Evolutionary conservation across 1,139 yeast genomes (phyloP), one percentile per base, ranked within the genome.

Genomic region (Hansenula anomala): DNA sequence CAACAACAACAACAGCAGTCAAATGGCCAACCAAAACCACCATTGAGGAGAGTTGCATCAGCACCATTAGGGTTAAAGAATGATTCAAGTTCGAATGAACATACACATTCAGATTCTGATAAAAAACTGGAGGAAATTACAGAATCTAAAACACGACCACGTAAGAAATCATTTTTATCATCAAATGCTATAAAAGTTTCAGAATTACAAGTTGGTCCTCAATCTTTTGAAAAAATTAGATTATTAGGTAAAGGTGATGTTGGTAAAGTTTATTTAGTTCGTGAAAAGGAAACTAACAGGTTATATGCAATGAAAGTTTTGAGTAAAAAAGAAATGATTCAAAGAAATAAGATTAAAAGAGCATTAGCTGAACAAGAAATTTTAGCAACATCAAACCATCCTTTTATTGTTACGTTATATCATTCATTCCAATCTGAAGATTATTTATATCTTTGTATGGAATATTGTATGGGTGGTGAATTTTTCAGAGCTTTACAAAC

Each of bases 391-490:
- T 83, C 94, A 36, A 89, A 90, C 59, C 98, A 94, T 61, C 99
- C 99, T 1, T 94, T 94, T 55, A 92, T 94, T 54, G 97, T 94
- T 32, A 89, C 98, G 0, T 69, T 94, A 33, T 90, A 94, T 58
- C 98, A 94, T 61, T 89, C 97, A 0, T 94, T 94, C 66, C 98
- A 94, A 62, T 84, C 95, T 12, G 94, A 87, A 41, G 97, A 90
- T 49, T 80, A 85, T 57, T 65, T 94, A n/a, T 94, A 90, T 56
- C 73, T 94, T 37, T 94, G 98, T 59, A 90, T 94, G 96, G 99
- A 94, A 61, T 94, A 92, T 56, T 94, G 98, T 59, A 89, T 92
- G 94, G 99, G 99, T 17, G 98, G 99, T 35, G 99, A 94, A 63
- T 94, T 94, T 58, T 94, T 94, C 69, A 70, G 98, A 43, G 98